phyloP scores from a whole-genome alignment of 768 basidiomycete genomes.

The Tricholoma flavovirens region DNA sequence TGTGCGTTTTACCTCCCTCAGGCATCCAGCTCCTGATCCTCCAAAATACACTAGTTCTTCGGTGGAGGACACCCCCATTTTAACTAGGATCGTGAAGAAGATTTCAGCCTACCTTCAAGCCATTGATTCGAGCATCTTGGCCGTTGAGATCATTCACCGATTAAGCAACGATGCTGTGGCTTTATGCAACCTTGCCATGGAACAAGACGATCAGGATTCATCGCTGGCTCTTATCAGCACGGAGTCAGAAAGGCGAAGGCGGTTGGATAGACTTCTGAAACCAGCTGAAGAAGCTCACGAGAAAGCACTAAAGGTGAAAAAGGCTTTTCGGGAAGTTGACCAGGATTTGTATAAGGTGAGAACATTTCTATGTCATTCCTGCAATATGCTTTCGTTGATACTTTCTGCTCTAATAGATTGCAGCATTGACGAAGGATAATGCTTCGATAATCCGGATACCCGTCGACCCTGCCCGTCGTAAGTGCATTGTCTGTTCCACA shows the following conservation, averaged over 20 bases:
- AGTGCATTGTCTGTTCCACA: constrained; percentile 7
- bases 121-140: constrained; percentile 15
- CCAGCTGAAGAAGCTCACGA: constrained; percentile 24
- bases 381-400: neutral
- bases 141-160: constrained; percentile 11
- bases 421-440: constrained; percentile 33
- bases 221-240: neutral
- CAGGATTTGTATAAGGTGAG: constrained; percentile 35
- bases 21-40: neutral
- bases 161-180: constrained; percentile 12
- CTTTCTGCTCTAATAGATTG: constrained; percentile 29
- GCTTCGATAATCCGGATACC: constrained; percentile 27
- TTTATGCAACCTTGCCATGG: constrained; percentile 2
- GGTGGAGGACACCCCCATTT: constrained; percentile 12
- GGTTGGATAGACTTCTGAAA: constrained; percentile 15
- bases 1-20: constrained; percentile 15
- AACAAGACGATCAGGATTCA: neutral
- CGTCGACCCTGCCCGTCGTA: constrained; percentile 30
- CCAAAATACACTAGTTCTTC: constrained; percentile 3
- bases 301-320: constrained; percentile 20
- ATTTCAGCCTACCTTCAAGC: constrained; percentile 13
- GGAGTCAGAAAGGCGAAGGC: constrained; percentile 3
- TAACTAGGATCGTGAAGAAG: constrained; percentile 11
- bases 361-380: neutral
- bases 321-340: constrained; percentile 26